Evolutionary conservation across 129 eudicot genomes (phyloP).

Genomic region (Lonicera japonica): DNA sequence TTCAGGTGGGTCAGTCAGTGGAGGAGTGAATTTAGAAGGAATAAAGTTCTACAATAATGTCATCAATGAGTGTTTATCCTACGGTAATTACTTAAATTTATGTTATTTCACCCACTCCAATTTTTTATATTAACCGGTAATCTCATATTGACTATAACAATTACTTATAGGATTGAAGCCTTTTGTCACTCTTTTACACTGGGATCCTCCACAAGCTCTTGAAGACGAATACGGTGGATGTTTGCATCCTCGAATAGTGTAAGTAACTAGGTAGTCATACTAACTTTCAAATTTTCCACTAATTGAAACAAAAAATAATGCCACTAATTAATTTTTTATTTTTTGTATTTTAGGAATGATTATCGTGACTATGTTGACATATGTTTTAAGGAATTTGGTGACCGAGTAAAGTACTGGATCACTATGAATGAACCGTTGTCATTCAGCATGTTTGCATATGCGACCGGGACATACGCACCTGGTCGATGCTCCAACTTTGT

Average conservation of each 20-base stretch:
- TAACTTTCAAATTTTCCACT: neutral
- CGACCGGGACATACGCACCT: slow-evolving; percentile 43
- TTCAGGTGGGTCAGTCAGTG: slow-evolving; percentile 37
- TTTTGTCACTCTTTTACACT: slow-evolving; percentile 31
- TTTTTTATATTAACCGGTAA: too few relatives aligned
- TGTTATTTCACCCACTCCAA: neutral
- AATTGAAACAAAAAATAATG: too few relatives aligned
- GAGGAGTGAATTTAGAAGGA: slow-evolving; percentile 43
- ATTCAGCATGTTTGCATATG: slow-evolving; percentile 28
- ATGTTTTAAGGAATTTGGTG: slow-evolving; percentile 58
- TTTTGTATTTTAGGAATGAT: slow-evolving; percentile 34
- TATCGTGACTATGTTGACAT: slow-evolving; percentile 55
- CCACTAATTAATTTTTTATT: too few relatives aligned
- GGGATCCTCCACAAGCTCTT: slow-evolving; percentile 40
- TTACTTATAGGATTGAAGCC: slow-evolving; percentile 22
- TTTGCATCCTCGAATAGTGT: slow-evolving; percentile 20
- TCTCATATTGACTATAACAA: neutral
- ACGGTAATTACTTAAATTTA: slow-evolving; percentile 6
- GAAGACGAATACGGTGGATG: slow-evolving; percentile 35
- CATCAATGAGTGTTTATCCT: slow-evolving; percentile 19
- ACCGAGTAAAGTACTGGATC: slow-evolving; percentile 66
- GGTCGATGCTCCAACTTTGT: slow-evolving; percentile 48
- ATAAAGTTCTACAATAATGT: slow-evolving; percentile 32
- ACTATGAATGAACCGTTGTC: slow-evolving; percentile 60
- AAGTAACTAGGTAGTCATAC: slow-evolving; percentile 2